phyloP scores from a whole-genome alignment of 2,329 filamentous ascomycete species.

The Paracorniculantispora psalliotae region DNA sequence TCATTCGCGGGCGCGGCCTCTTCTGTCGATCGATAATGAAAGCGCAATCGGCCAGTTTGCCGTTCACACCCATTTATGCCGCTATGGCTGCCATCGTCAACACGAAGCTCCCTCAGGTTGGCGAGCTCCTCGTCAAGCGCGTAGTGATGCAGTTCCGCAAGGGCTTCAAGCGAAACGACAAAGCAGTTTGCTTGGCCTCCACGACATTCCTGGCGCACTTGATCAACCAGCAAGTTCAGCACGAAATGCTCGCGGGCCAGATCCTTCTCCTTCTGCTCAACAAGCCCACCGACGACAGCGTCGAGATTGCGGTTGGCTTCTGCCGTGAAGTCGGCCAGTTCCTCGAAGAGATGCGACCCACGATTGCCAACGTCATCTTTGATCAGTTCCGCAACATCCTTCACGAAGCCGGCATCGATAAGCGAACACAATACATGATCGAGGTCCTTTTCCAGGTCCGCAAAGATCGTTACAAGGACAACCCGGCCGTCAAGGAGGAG shows the following conservation, averaged over 20 bases:
- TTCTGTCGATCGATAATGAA: constrained; percentile 98
- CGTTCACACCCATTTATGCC: constrained; percentile 94
- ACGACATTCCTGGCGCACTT: constrained; percentile 94
- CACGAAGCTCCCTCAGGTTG: constrained; percentile 91
- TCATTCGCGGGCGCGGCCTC: constrained; percentile 83
- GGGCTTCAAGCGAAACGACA: constrained; percentile 93
- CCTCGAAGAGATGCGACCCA: constrained; percentile 87
- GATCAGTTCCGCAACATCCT: constrained; percentile 94
- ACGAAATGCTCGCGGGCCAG: constrained; percentile 90
- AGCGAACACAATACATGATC: constrained; percentile 98
- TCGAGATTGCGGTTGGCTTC: constrained; percentile 93
- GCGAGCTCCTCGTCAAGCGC: constrained; percentile 80
- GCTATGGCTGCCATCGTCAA: constrained; percentile 96
- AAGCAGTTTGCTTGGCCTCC: constrained; percentile 86
- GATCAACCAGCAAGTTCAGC: constrained; percentile 91
- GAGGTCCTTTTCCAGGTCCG: constrained; percentile 95
- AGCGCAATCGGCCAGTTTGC: constrained; percentile 89
- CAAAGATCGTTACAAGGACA: constrained; percentile 95
- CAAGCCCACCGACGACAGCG: constrained; percentile 94
- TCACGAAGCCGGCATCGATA: constrained; percentile 95
- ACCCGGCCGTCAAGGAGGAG: constrained; percentile 85
- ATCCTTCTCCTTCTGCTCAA: constrained; percentile 87
- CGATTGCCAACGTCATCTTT: constrained; percentile 85
- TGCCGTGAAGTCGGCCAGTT: constrained; percentile 92
- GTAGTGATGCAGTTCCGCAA: constrained; percentile 92